Conservation (phyloP, 306 rosid genomes). For the Vigna reflexopilosa region DNA sequence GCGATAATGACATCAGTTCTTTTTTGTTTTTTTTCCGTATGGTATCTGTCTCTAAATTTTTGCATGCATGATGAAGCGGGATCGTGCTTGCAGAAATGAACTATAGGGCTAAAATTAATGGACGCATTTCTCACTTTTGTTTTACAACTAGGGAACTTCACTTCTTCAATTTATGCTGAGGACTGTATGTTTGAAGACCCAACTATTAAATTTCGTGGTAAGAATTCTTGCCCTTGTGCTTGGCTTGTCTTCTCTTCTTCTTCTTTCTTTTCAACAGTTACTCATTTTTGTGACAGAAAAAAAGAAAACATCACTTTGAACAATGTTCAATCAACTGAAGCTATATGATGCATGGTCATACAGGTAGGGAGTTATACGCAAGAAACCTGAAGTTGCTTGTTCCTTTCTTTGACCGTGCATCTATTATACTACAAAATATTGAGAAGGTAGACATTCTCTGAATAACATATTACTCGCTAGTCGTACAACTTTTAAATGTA, state of each 20-base stretch:
- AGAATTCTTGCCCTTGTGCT: conserved; percentile 22
- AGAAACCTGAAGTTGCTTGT: conserved; percentile 96
- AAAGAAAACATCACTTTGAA: conserved; percentile 9
- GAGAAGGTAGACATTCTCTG: conserved; percentile 63
- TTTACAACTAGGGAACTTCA: conserved; percentile 67
- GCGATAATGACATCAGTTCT: not conserved
- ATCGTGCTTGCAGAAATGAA: not conserved
- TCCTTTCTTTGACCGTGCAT: conserved; percentile 83
- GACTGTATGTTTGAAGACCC: conserved; percentile 91
- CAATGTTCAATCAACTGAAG: conserved; percentile 37
- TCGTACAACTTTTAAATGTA: not conserved
- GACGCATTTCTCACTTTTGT: conserved; percentile 28
- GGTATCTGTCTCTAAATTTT: conserved; percentile 11
- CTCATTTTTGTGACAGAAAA: not conserved
- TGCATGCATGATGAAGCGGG: conserved; percentile 10
- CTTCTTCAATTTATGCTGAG: conserved; percentile 71
- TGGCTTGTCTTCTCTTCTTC: not conserved
- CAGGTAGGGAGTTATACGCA: conserved; percentile 86
- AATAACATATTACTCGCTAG: conserved; percentile 34
- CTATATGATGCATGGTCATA: conserved; percentile 42
- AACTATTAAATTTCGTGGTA: conserved; percentile 82
- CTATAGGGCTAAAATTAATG: not conserved
- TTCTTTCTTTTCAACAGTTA: not conserved
- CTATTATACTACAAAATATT: conserved; percentile 70
- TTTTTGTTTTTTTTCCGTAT: not conserved